Evolutionary conservation across 495 filamentous ascomycete species (phyloP).

Genomic region (Podospora tetraspora): DNA sequence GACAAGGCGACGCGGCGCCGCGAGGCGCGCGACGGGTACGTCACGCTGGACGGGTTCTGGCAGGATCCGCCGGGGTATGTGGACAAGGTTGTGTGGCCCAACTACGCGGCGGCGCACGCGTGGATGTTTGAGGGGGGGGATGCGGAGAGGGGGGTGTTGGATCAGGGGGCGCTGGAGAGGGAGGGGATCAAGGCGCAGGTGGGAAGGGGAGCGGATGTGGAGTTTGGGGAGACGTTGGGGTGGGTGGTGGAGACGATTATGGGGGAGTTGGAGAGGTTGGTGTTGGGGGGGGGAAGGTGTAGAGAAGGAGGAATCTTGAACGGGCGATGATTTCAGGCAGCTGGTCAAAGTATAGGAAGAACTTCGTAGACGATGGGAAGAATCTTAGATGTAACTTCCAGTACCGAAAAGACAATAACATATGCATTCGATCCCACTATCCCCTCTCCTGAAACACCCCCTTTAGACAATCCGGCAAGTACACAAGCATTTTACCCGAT

Average conservation of each 20-base stretch:
- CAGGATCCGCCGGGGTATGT: slow-evolving; percentile 89
- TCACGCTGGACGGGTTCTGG: slow-evolving; percentile 90
- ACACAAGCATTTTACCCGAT: neutral
- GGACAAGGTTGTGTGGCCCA: slow-evolving; percentile 91
- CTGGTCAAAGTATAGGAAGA: neutral
- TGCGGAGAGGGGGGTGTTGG: slow-evolving; percentile 50
- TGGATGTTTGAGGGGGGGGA: slow-evolving; percentile 66
- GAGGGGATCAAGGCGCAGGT: slow-evolving; percentile 44
- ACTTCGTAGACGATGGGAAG: neutral
- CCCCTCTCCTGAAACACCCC: too few species aligned
- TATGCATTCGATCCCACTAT: neutral
- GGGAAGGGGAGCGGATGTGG: slow-evolving; percentile 35
- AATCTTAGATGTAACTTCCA: neutral
- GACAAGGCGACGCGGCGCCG: slow-evolving; percentile 58
- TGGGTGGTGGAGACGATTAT: slow-evolving; percentile 54
- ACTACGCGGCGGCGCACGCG: slow-evolving; percentile 72
- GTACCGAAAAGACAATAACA: neutral
- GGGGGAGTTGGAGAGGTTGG: slow-evolving; percentile 29
- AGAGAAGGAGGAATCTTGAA: neutral
- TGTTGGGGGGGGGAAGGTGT: slow-evolving; percentile 4
- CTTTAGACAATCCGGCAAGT: neutral
- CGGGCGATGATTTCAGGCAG: neutral
- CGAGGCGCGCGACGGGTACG: slow-evolving; percentile 74
- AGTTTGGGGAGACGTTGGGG: slow-evolving; percentile 45
- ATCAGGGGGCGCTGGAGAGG: slow-evolving; percentile 37